These are phyloP conservation scores for Trichoderma gamsii DNA, from an alignment of 495 filamentous ascomycete genomes.

Conservation along the genomic window DNA sequence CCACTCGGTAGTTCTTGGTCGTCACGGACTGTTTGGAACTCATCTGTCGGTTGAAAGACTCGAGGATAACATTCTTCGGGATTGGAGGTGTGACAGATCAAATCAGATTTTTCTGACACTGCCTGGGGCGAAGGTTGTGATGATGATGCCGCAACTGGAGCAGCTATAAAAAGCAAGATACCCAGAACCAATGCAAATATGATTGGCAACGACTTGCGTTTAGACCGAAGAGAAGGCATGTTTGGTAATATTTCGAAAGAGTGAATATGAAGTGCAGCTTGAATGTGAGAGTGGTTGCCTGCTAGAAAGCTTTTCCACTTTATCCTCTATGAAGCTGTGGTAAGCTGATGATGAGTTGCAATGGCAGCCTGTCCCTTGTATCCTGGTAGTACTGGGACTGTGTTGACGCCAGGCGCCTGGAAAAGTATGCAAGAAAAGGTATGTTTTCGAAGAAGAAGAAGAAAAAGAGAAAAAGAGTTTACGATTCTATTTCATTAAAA, in stretches of 20 bases:
- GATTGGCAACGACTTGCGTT: not conserved
- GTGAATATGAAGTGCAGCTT: not conserved
- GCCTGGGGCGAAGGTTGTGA: slow-evolving; percentile 23
- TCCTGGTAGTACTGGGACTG: not conserved
- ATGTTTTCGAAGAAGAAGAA: not conserved
- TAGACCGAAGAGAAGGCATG: not conserved
- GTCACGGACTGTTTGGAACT: slow-evolving; percentile 55
- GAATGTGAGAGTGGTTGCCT: no score
- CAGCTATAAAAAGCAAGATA: not conserved
- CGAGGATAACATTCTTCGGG: slow-evolving; percentile 58
- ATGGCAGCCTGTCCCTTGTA: not conserved
- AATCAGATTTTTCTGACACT: slow-evolving; percentile 30
- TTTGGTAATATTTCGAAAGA: not conserved
- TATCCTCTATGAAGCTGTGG: not conserved
- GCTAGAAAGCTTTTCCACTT: not conserved
- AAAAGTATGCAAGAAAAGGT: not conserved
- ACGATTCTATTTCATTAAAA: not conserved
- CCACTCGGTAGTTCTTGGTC: slow-evolving; percentile 60
- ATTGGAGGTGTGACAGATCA: slow-evolving; percentile 59
- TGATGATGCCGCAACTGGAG: not conserved
- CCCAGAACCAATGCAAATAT: not conserved
- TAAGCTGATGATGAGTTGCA: not conserved
- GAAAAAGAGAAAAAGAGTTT: not conserved
- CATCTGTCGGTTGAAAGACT: slow-evolving; percentile 52
- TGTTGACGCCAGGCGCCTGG: not conserved